Base-by-base conservation (phyloP, 805 yeast genomes). In the Nakazawaea ambrosiae region DNA sequence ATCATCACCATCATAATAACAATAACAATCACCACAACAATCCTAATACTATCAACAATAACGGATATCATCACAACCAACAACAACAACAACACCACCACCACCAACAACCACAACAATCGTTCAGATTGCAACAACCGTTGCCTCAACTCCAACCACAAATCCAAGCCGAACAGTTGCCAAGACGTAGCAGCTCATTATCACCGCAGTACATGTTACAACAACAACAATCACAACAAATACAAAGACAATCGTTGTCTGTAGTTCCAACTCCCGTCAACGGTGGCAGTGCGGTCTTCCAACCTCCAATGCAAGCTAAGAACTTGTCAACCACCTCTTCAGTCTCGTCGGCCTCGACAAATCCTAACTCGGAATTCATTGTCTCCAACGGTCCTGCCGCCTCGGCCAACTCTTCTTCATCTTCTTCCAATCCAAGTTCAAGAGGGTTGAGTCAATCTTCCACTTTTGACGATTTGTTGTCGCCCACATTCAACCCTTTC, bases 401-500 rank as follows among this genome's bases (percentile, higher is more conserved):
- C 17, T 28, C 12, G 20, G 14, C 20, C 17, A 5, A 11, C 8
- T 8, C 20, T 15, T 11, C 8, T 10, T 8, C 15, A 6, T 26
- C 29, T 26, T 26, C 15, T 6, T 10, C 15, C 29, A 26, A 26
- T 10, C 29, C 31, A 15, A 16, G 20, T 14, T 14, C 18, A 2
- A 17, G 20, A 12, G 14, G 20, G 4, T 28, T 28, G 31, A 27
- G 27, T 3, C 37, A 34, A 16, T 8, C 37, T 15, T 28, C 40
- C 4, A 32, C 40, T 9, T 33, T 39, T 27, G 41, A 39, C 28
- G 41, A 39, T 12, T 29, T 39, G 19, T 25, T 39, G 20, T 34
- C 41, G 18, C 37, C 37, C n/a, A 39, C 33, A 12, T 39, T 39
- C 28, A 31, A 33, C 16, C 41, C 41, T n/a, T 39, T 39, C 30